Base-by-base conservation (phyloP, 139 green algal genomes). In the Chlamydomonas incerta region DNA sequence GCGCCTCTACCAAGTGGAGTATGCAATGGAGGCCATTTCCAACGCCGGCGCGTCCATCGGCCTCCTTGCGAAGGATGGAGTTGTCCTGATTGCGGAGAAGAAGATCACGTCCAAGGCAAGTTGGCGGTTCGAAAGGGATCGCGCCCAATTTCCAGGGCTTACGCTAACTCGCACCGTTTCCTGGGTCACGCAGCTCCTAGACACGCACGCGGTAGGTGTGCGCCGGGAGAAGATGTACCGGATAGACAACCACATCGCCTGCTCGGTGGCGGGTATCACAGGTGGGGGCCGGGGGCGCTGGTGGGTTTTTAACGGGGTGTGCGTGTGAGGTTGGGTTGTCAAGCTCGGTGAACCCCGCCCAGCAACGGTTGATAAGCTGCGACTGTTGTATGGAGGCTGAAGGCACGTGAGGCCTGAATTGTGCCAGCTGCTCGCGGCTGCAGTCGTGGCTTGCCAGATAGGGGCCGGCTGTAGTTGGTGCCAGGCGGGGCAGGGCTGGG, bases 1-100 rank as follows among this genome's bases (percentile, higher is more conserved):
- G 29, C 93, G 98, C 8, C 86, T 99, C 29, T 99, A 98, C 87
- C 89, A 99, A 88, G 96, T 98, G 28, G 96, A 98, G 89, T 99
- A 99, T 86, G 98, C 98, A 21, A 99, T 99, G 96, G 98, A 99
- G 88, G 97, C 98, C 29, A 99, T 99, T 82, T 97, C 93, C 24
- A 98, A 99, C 35, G 98, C 98, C 15, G 98, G 98, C 26, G 95
- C 97, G 13, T 95, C 95, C 3, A 94, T 99, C 14, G 98, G 97
- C 33, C 89, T 99, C 20, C 91, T 99, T 0, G 93, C 96, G 35
- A 97, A 92, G 28, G 95, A 99, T 46, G 98, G 98, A 24, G 95
- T 99, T 9, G 96, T 99, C 0, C 88, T 99, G 50, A 96, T 96
- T 46, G 96, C 98, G 24, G 98, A 99, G 91, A 99, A 99, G 92